Conservation (phyloP, 148 eudicot species). For the Drosera capensis region DNA sequence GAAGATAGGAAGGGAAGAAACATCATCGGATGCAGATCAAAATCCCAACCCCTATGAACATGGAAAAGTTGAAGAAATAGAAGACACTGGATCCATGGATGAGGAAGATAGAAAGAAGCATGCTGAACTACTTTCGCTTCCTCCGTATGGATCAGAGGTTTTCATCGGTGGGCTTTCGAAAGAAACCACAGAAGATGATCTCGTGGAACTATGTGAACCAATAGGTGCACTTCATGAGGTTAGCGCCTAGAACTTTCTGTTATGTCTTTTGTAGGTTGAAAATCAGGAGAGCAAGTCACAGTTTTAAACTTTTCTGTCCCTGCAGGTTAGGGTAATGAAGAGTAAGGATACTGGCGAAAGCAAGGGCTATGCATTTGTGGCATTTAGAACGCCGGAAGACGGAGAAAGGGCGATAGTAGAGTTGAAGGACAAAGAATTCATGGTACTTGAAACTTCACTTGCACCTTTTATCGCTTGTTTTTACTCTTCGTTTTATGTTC, state of each 20-base stretch:
- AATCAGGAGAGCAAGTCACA: neutral
- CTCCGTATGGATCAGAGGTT: constrained; percentile 93
- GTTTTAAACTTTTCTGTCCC: neutral
- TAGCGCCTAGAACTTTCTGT: constrained; percentile 16
- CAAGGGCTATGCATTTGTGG: constrained; percentile 90
- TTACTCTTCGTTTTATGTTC: no score
- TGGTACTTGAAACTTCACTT: constrained; percentile 25
- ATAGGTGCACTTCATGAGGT: constrained; percentile 80
- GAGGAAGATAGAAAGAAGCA: constrained; percentile 24
- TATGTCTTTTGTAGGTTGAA: neutral
- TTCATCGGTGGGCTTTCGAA: constrained; percentile 73
- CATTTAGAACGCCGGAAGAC: constrained; percentile 59
- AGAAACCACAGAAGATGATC: constrained; percentile 60
- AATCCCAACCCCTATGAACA: constrained; percentile 9
- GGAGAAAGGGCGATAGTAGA: constrained; percentile 77
- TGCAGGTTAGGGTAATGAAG: constrained; percentile 80
- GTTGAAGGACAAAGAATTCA: constrained; percentile 48
- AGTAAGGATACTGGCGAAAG: constrained; percentile 56
- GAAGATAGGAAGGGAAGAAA: constrained; percentile 14
- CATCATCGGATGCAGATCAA: constrained; percentile 13
- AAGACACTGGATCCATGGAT: constrained; percentile 9
- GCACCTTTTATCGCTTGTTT: neutral
- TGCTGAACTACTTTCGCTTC: constrained; percentile 77
- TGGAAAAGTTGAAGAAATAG: constrained; percentile 33
- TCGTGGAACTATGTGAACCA: constrained; percentile 66